Evolutionary conservation across 352 stramenopile genomes (phyloP).

Genomic region (Phytophthora citrophthora): DNA sequence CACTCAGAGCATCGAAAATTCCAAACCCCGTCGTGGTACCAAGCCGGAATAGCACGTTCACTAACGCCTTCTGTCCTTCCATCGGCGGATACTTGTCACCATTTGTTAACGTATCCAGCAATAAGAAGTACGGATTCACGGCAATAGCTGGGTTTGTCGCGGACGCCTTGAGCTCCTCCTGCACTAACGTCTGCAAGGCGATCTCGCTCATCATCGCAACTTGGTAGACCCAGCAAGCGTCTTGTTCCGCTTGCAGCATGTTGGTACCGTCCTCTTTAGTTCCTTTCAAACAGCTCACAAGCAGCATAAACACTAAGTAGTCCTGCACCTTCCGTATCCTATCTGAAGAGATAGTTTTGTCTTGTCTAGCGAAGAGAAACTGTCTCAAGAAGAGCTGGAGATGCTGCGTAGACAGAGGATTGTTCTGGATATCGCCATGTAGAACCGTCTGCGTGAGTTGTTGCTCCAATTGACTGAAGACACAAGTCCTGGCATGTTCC

Average conservation of each 20-base stretch:
- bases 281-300: constrained; percentile 59
- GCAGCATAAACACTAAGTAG: constrained; percentile 66
- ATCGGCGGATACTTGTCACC: constrained; percentile 31
- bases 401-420: constrained; percentile 28
- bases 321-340: constrained; percentile 57
- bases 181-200: constrained; percentile 42
- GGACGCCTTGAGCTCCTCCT: constrained; percentile 26
- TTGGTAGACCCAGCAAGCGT: constrained; percentile 56
- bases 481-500: constrained; percentile 27
- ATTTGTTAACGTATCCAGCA: constrained; percentile 56
- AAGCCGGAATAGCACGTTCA: constrained; percentile 37
- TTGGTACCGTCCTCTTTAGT: constrained; percentile 13
- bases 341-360: constrained; percentile 2
- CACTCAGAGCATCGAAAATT: constrained; percentile 43
- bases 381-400: constrained; percentile 45
- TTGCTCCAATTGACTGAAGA: constrained; percentile 51
- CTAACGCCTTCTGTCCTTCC: constrained; percentile 21
- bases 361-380: constrained; percentile 51
- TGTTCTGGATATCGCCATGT: constrained; percentile 38
- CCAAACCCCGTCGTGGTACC: constrained; percentile 27
- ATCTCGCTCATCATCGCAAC: constrained; percentile 52
- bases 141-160: constrained; percentile 10
- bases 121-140: constrained; percentile 52
- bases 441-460: constrained; percentile 44
- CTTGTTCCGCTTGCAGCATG: constrained; percentile 39